Percentiles rank a stretch among this genome's conserved stretches.
These are phyloP conservation scores for Laburnicola sp. DNA, from an alignment of 2,329 filamentous ascomycete species.

Conservation along the genomic window DNA sequence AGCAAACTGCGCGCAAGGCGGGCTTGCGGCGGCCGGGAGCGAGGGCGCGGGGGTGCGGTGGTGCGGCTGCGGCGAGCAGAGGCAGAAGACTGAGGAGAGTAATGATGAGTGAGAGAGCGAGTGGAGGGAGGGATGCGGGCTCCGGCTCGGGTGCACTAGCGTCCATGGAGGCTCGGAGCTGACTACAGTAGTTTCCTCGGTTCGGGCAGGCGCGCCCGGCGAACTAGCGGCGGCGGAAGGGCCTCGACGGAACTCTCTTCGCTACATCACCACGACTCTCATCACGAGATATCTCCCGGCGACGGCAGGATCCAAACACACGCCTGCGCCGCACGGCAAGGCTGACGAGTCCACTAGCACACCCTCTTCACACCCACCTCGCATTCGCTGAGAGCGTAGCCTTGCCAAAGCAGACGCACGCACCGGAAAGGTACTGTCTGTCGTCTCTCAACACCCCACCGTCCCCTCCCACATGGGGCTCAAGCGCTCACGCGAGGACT, in stretches of 20 bases:
- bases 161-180: too few relatives aligned
- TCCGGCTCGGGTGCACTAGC: too few relatives aligned
- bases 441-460: slow-evolving; percentile 20
- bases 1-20: slow-evolving; percentile 14
- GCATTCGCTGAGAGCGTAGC: not conserved
- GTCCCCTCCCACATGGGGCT: slow-evolving; percentile 51
- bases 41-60: not conserved
- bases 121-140: not conserved
- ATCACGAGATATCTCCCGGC: too few relatives aligned
- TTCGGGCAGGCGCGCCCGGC: too few relatives aligned
- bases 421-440: slow-evolving; percentile 31
- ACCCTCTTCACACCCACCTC: not conserved
- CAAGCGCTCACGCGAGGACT: slow-evolving; percentile 62
- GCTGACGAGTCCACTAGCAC: not conserved
- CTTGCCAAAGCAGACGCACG: not conserved
- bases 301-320: not conserved
- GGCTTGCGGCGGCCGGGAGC: slow-evolving; percentile 2
- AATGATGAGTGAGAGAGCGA: not conserved
- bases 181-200: too few relatives aligned
- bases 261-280: not conserved
- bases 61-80: not conserved
- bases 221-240: not conserved
- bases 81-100: not conserved
- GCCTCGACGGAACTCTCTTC: not conserved
- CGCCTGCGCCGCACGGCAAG: not conserved